Conservation (phyloP, 2,329 filamentous ascomycete genomes). For the Aspergillus intermedius region DNA sequence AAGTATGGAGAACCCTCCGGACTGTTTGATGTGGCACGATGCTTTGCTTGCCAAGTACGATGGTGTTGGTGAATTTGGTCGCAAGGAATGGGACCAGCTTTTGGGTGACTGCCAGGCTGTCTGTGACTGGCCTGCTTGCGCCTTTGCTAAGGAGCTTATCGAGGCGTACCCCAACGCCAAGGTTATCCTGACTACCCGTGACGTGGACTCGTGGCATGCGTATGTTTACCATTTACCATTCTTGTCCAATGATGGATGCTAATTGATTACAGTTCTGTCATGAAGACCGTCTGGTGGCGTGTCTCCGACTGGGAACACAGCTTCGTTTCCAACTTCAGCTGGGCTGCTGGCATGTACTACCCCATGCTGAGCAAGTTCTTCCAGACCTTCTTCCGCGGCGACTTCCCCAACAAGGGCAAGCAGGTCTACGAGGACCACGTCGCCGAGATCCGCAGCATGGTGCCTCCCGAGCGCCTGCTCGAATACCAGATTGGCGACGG, state of each 20-base stretch:
- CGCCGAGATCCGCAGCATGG: conserved; percentile 44
- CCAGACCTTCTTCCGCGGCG: conserved; percentile 60
- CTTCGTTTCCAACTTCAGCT: conserved; percentile 51
- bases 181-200: conserved; percentile 60
- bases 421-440: conserved; percentile 55
- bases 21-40: conserved; percentile 64
- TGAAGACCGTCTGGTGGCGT: conserved; percentile 64
- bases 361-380: conserved; percentile 66
- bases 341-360: conserved; percentile 62
- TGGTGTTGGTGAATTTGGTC: conserved; percentile 55
- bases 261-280: conserved; percentile 42
- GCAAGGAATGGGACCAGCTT: conserved; percentile 63
- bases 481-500: conserved; percentile 51
- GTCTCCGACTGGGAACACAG: conserved; percentile 57
- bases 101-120: conserved; percentile 61
- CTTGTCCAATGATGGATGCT: not conserved
- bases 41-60: conserved; percentile 59
- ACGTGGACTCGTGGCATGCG: conserved; percentile 59
- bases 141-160: conserved; percentile 64
- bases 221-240: conserved; percentile 18
- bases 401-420: conserved; percentile 61
- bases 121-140: conserved; percentile 62
- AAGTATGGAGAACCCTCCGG: conserved; percentile 61
- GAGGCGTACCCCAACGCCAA: conserved; percentile 67
- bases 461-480: conserved; percentile 46